Conservation (phyloP, 345 rosid species). For the Syzygium jambos region DNA sequence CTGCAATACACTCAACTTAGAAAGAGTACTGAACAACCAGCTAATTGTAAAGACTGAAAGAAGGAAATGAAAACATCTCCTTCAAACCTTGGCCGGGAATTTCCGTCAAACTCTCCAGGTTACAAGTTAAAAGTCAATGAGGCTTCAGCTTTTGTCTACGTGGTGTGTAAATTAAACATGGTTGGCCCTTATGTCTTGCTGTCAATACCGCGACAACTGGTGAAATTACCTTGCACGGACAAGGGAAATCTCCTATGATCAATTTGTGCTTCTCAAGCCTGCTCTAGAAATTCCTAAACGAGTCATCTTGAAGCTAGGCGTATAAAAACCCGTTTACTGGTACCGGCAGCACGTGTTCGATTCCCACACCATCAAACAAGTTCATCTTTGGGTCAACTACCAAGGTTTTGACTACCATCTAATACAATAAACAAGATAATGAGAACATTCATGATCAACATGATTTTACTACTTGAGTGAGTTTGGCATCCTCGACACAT, state of each 20-base stretch:
- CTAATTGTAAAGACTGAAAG: neutral
- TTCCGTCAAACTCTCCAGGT: neutral
- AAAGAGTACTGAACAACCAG: neutral
- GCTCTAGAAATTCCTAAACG: neutral
- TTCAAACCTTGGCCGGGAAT: neutral
- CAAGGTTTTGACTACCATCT: neutral
- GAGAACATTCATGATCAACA: neutral
- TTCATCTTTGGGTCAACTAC: neutral
- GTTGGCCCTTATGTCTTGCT: neutral
- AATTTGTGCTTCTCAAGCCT: neutral
- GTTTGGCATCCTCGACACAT: neutral
- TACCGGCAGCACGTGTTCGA: neutral
- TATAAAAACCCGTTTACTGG: neutral
- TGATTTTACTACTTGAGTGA: neutral
- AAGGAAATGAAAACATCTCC: neutral
- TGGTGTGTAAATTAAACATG: neutral
- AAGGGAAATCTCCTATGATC: neutral
- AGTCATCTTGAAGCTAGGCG: neutral
- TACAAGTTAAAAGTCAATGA: neutral
- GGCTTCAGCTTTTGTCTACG: neutral
- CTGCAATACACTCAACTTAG: conserved; percentile 3
- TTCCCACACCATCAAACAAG: neutral
- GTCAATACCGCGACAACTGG: neutral
- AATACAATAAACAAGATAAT: neutral
- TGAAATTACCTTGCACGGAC: neutral